Conservation (phyloP, 768 basidiomycete genomes). For the Suillus luteus region DNA sequence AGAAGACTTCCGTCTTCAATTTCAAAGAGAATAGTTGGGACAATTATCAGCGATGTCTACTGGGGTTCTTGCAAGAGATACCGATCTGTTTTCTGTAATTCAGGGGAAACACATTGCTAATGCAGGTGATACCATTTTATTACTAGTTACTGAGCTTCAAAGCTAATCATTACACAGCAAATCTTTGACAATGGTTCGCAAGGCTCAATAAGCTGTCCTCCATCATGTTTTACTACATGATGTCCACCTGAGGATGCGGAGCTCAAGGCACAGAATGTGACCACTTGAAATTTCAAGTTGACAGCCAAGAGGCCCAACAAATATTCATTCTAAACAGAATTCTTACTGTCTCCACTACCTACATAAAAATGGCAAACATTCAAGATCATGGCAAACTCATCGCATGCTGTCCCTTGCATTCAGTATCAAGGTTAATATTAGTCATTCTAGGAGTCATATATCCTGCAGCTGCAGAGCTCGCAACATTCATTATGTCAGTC, state of each 20-base stretch:
- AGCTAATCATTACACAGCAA: too few species aligned
- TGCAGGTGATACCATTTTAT: too few species aligned
- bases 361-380: constrained; percentile 18
- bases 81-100: too few species aligned
- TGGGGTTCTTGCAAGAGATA: not conserved
- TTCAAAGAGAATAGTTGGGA: not conserved
- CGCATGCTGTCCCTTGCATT: constrained; percentile 12
- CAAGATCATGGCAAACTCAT: constrained; percentile 16
- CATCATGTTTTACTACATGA: constrained; percentile 15
- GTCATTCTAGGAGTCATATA: constrained; percentile 1
- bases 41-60: not conserved
- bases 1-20: not conserved
- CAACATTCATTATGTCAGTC: not conserved
- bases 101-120: too few species aligned
- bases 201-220: constrained; percentile 12
- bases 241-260: constrained; percentile 20
- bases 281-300: constrained; percentile 3
- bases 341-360: constrained; percentile 14
- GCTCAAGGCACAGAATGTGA: constrained; percentile 22
- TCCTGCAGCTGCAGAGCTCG: not conserved
- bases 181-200: constrained; percentile 11
- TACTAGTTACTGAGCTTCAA: too few species aligned
- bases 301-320: not conserved
- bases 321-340: constrained; percentile 23
- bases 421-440: constrained; percentile 11